Conservation (phyloP, 129 eudicot species). For the Arctium lappa region DNA sequence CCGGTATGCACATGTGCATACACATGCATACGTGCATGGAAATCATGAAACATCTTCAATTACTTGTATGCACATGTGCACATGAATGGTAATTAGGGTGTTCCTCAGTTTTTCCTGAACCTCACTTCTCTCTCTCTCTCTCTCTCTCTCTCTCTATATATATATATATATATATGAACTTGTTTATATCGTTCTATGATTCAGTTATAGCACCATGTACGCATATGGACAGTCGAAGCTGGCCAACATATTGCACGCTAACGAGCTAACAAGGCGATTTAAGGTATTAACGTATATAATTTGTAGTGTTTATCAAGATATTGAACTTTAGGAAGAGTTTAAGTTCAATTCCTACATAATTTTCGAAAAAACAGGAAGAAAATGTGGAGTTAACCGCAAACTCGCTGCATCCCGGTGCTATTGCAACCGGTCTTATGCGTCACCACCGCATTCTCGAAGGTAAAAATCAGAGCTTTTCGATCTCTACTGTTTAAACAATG, state of each 20-base stretch:
- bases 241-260: constrained; percentile 76
- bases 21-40: background rate
- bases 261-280: constrained; percentile 66
- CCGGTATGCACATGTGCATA: background rate
- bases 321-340: background rate
- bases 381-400: constrained; percentile 62
- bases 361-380: constrained; percentile 43
- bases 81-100: background rate
- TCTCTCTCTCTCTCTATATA: no score
- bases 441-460: constrained; percentile 36
- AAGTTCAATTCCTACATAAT: background rate
- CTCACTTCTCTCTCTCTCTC: no score
- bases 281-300: constrained; percentile 36
- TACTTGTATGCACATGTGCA: background rate
- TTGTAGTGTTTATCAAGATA: background rate
- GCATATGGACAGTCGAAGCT: constrained; percentile 91
- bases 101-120: background rate
- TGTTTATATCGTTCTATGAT: background rate
- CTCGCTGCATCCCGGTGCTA: constrained; percentile 69
- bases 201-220: constrained; percentile 48
- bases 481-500: background rate
- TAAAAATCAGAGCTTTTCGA: constrained; percentile 4
- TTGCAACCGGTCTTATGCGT: constrained; percentile 46
- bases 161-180: background rate
- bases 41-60: background rate